These are phyloP conservation scores for Handroanthus guayacan DNA, from an alignment of 257 asterid species.

Conservation along the genomic window DNA sequence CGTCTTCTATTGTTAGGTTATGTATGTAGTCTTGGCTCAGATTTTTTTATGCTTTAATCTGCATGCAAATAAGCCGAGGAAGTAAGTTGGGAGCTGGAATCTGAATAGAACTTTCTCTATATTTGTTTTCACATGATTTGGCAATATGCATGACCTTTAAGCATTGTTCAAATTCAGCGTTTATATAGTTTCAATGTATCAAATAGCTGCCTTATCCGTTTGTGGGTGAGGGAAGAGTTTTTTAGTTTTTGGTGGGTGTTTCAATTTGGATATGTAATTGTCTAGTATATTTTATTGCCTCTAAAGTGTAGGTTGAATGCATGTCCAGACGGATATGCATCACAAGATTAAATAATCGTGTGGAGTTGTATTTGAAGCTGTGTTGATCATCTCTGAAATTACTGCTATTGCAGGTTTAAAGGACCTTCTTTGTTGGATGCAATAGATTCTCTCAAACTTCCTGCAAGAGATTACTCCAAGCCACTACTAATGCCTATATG, in stretches of 20 bases:
- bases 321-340: constrained; percentile 1
- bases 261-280: constrained; percentile 15
- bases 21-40: constrained; percentile 3
- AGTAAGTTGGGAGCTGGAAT: constrained; percentile 26
- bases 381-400: constrained; percentile 13
- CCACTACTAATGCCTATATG: constrained; percentile 85
- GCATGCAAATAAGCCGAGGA: constrained; percentile 22
- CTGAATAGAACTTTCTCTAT: background rate
- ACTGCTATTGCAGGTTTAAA: constrained; percentile 63
- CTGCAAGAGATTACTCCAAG: constrained; percentile 77
- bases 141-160: constrained; percentile 19
- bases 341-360: constrained; percentile 15
- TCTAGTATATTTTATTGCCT: background rate
- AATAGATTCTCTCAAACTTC: constrained; percentile 89
- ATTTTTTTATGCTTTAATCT: constrained; percentile 24
- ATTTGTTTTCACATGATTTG: constrained; percentile 5
- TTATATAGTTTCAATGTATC: constrained; percentile 10
- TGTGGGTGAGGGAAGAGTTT: background rate
- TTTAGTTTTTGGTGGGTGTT: background rate
- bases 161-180: background rate
- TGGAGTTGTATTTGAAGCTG: constrained; percentile 32
- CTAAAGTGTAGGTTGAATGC: constrained; percentile 8
- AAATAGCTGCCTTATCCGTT: background rate
- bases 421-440: constrained; percentile 89
- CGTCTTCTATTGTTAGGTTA: background rate